phyloP scores from a whole-genome alignment of 2,329 filamentous ascomycete genomes.

The Immersiporthe knoxdaviesiana region DNA sequence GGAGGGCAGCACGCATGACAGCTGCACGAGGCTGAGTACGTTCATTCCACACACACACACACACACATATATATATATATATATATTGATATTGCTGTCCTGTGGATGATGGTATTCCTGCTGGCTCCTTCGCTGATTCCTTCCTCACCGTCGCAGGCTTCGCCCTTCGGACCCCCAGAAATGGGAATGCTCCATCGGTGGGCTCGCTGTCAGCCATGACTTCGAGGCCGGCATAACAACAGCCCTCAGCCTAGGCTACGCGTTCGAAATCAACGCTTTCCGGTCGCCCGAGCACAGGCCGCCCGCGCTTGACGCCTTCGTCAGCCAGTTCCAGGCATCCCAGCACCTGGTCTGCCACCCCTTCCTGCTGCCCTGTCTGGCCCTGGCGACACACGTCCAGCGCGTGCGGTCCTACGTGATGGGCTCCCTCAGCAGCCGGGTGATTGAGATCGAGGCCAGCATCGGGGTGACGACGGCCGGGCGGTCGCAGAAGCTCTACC shows the following conservation, averaged over 20 bases:
- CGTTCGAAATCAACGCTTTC: neutral
- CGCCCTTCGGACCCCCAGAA: neutral
- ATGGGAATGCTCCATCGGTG: conserved; percentile 4
- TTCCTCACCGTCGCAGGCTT: neutral
- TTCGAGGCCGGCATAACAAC: conserved; percentile 5
- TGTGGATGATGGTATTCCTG: neutral
- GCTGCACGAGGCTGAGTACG: conserved; percentile 6
- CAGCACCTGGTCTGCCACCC: neutral
- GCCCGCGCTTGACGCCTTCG: neutral
- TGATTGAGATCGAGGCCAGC: conserved; percentile 6
- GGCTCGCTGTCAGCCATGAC: neutral
- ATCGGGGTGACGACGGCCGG: conserved; percentile 9
- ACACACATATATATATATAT: neutral
- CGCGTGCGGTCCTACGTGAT: conserved; percentile 7
- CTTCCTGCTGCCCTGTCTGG: neutral
- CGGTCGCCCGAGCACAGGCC: neutral
- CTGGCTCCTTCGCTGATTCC: neutral
- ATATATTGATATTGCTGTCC: neutral
- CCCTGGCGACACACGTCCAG: conserved; percentile 2
- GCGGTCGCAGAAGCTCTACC: neutral
- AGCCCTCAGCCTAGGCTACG: neutral
- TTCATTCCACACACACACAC: neutral
- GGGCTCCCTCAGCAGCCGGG: neutral
- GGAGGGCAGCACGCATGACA: conserved; percentile 4
- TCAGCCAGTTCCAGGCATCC: neutral